phyloP scores from a whole-genome alignment of 2,329 filamentous ascomycete species.

The Aureobasidium subglaciale region DNA sequence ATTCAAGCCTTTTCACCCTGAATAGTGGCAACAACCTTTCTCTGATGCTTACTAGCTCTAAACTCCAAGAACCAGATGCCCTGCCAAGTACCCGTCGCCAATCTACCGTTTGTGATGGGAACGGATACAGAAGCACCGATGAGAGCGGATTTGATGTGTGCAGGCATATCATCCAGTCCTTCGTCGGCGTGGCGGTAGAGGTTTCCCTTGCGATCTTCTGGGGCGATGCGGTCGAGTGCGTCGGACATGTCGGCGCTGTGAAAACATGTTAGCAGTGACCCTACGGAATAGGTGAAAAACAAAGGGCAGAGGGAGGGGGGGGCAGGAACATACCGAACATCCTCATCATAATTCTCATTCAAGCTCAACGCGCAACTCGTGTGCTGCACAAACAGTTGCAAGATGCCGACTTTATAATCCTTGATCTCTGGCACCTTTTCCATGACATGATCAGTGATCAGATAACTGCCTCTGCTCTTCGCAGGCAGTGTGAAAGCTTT shows the following conservation, averaged over 20 bases:
- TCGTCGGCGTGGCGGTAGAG: conserved; percentile 84
- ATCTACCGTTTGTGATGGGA: conserved; percentile 77
- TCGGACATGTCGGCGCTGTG: conserved; percentile 73
- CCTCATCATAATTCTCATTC: conserved; percentile 84
- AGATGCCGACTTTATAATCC: conserved; percentile 74
- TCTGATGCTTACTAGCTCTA: conserved; percentile 63
- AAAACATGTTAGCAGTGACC: not conserved
- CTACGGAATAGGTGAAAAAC: not conserved
- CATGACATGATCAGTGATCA: conserved; percentile 72
- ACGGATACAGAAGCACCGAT: conserved; percentile 85
- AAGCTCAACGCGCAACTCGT: conserved; percentile 83
- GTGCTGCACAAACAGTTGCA: conserved; percentile 92
- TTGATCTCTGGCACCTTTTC: conserved; percentile 70
- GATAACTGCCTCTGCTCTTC: conserved; percentile 74
- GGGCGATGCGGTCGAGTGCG: conserved; percentile 82
- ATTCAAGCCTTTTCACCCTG: conserved; percentile 66
- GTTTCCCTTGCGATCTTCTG: conserved; percentile 58
- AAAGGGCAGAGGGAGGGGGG: not conserved
- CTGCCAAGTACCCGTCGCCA: conserved; percentile 71
- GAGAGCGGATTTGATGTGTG: conserved; percentile 87
- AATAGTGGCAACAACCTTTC: conserved; percentile 85
- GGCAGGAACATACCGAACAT: conserved; percentile 54
- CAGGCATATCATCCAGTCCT: conserved; percentile 92
- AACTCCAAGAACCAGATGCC: conserved; percentile 96
- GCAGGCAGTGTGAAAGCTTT: conserved; percentile 75